Evolutionary conservation across 768 basidiomycete species (phyloP), one percentile per base, ranked within the genome.

Genomic region (Pleurotus tuber-regium): DNA sequence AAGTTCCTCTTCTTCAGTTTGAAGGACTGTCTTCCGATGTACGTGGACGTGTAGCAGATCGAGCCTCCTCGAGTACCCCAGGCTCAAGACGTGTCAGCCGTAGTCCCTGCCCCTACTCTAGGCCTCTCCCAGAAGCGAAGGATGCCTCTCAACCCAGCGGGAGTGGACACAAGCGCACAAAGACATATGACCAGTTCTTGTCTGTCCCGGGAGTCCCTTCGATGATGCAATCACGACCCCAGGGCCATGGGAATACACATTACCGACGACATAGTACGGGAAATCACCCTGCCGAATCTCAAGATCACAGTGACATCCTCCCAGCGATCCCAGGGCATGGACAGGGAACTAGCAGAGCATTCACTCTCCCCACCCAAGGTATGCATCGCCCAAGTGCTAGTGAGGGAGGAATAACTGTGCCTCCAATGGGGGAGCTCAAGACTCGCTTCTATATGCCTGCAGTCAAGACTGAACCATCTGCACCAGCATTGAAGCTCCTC

Each of bases 141-240:
- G 46, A 48, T 26, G 31, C 18, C n/a, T 16, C 16, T 19, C 18
- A 31, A 9, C 6, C 41, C 7, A 42, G 23, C 21, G 29, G 46
- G 7, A 48, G 30, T 21, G 46, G 46, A 14, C 46, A 48, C 24
- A 48, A 48, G 31, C 46, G 46, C 24, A 48, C 31, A 29, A 48
- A 48, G 46, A 48, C 46, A 10, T 48, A 48, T 14, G 46, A 48
- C n/a, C 46, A 48, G n/a, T 48, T 48, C 31, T 31, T 48, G 18
- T 33, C 31, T 31, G 46, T 48, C 14, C 46, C 46, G 16, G 46
- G 46, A 21, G 19, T 35, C 4, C 18, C 28, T 5, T 31, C 46
- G 18, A 23, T 21, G 18, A 48, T 48, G 46, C 46, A 31, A 18
- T 23, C 35, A 10, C 46, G 35, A 19, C 46, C 46, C 14, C 46